A percentile compares a stretch with the other conserved stretches of the same genome.
Conservation (phyloP, 2,329 filamentous ascomycete genomes). For the Penicillium vulpinum region DNA sequence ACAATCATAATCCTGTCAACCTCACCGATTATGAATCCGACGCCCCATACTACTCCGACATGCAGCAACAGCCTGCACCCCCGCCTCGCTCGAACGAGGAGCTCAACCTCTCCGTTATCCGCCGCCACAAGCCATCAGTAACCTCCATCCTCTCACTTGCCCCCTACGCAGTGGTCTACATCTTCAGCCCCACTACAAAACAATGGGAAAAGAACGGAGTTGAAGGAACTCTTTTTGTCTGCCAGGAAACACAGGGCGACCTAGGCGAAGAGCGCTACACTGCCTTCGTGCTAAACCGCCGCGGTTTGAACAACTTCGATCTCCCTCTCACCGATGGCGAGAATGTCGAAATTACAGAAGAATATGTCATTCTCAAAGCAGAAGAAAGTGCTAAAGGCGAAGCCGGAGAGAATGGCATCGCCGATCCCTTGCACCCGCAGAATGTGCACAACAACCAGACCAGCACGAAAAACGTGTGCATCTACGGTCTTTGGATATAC, state of each 20-base stretch:
- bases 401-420: constrained; percentile 24
- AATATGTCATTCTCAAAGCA: constrained; percentile 61
- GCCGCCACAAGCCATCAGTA: constrained; percentile 75
- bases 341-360: constrained; percentile 65
- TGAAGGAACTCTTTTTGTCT: constrained; percentile 88
- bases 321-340: constrained; percentile 59
- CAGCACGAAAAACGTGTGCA: constrained; percentile 32
- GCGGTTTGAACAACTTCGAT: constrained; percentile 69
- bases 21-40: constrained; percentile 67
- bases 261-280: constrained; percentile 51
- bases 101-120: constrained; percentile 82
- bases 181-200: constrained; percentile 64
- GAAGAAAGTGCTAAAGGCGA: constrained; percentile 35
- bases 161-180: constrained; percentile 83
- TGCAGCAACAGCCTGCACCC: constrained; percentile 42
- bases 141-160: constrained; percentile 74
- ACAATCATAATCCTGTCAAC: constrained; percentile 27
- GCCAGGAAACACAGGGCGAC: constrained; percentile 55
- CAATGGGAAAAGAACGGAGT: constrained; percentile 83
- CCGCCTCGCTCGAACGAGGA: constrained; percentile 71
- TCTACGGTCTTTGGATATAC: constrained; percentile 66
- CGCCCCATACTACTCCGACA: constrained; percentile 51
- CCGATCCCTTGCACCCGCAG: constrained; percentile 15
- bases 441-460: constrained; percentile 3
- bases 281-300: constrained; percentile 72